Base-by-base conservation (phyloP, 2,329 filamentous ascomycete genomes). In the Sporothrix phasma region DNA sequence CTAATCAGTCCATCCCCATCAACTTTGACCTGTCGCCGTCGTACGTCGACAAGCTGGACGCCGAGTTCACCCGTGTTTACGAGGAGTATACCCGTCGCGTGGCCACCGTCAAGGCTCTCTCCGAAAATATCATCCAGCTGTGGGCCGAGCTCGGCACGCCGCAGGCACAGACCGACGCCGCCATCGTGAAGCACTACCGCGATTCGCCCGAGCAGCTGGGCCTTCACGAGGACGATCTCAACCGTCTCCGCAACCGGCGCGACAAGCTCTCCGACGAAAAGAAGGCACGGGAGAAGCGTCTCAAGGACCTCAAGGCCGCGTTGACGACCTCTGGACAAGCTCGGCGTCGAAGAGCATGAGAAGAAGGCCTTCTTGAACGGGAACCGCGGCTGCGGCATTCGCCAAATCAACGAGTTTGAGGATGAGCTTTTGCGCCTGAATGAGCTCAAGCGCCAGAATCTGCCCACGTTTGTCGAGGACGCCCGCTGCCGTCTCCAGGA, bases 131-230 rank as follows among this genome's bases (percentile, higher is more conserved):
- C 66, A 94, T 99, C 70, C 89, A 91, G 70, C 82, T 99, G 0
- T 99, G 94, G 92, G 93, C 90, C 0, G 94, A 99, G 75, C 84
- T 99, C 10, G 94, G 94, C 49, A 96, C 90, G 1, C 92, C 94
- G 0, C 92, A 97, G 73, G 90, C 89, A 31, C 93, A 97, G 74
- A 95, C 93, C 17, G 94, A 99, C 72, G 83, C 82, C 64, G 81
- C 84, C 22, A 95, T 99, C 67, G 88, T 99, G 66, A 89, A 97
- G 74, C 86, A 89, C 74, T 93, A 96, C 73, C 88, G 90, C 66
- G 90, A 97, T 66, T 84, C 92, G 4, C 94, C 94, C 0, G 94
- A 99, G 74, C 93, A 97, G 75, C 83, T 99, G 31, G 94, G 95
- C 8, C 80, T 99, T 37, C 93, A 96, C 73, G 87, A 92, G 72